Conservation (phyloP, 2,329 filamentous ascomycete genomes). For the Botryotinia calthae region DNA sequence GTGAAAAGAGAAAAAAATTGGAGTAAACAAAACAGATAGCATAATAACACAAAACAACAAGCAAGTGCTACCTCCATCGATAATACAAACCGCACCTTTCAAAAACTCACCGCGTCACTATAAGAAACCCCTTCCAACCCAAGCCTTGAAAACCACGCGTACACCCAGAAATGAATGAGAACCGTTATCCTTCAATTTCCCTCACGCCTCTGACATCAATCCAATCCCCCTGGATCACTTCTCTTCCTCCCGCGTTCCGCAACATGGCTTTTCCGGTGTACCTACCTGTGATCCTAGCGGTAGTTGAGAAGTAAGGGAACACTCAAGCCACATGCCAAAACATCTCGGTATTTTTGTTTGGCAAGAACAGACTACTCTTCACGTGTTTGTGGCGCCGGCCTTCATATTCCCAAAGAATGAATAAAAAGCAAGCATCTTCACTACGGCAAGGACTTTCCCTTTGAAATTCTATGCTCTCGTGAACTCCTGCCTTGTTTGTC, state of each 20-base stretch:
- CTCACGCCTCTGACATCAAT: neutral
- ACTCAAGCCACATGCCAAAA: neutral
- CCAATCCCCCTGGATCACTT: neutral
- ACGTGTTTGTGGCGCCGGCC: neutral
- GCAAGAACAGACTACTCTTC: neutral
- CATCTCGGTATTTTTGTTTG: neutral
- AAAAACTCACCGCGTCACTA: no score
- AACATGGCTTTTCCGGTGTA: neutral
- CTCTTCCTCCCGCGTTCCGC: neutral
- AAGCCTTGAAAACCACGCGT: neutral
- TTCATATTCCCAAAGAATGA: neutral
- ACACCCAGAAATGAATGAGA: neutral
- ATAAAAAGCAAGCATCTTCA: neutral
- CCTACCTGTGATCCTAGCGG: neutral
- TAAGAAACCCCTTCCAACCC: neutral
- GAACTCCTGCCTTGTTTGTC: neutral
- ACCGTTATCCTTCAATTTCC: neutral
- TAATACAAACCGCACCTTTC: neutral
- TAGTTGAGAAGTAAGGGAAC: constrained; percentile 7
- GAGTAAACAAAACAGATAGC: neutral
- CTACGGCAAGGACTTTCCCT: neutral
- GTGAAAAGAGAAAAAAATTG: neutral
- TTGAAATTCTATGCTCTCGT: neutral
- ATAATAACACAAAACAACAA: neutral
- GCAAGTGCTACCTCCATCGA: neutral